A percentile compares a stretch with the other conserved stretches of the same genome.
Conservation (phyloP, 73 alveolate species). For the Tetrahymena borealis region DNA sequence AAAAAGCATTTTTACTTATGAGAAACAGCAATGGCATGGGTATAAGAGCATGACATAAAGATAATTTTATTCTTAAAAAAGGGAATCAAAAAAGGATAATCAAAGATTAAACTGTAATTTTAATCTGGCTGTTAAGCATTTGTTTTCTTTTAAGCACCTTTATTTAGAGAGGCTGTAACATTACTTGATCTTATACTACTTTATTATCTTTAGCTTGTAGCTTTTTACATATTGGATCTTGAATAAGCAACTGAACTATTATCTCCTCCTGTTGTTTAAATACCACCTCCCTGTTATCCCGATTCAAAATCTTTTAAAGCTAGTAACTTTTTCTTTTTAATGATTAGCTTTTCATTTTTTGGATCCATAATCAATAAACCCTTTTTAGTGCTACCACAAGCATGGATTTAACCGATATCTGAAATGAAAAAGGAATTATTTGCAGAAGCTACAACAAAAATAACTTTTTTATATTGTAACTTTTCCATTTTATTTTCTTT, state of each 20-base stretch:
- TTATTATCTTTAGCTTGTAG: background rate
- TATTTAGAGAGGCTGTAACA: background rate
- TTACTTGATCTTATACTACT: background rate
- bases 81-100: background rate
- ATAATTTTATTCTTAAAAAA: slow-evolving; percentile 3
- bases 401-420: slow-evolving; percentile 20
- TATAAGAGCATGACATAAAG: slow-evolving; percentile 16
- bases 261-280: background rate
- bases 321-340: background rate
- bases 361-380: slow-evolving; percentile 35
- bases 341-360: background rate
- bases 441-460: background rate
- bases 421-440: slow-evolving; percentile 22
- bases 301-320: background rate
- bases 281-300: background rate
- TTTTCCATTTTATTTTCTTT: background rate
- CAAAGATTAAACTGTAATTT: background rate
- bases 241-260: background rate
- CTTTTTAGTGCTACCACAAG: slow-evolving; percentile 24
- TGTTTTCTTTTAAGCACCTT: background rate
- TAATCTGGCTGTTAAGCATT: background rate
- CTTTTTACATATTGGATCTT: background rate
- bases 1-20: background rate
- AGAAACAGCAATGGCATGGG: slow-evolving; percentile 37
- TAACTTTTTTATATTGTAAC: background rate